Conservation (phyloP, 2,329 filamentous ascomycete species). For the Plectosphaerella cucumerina region DNA sequence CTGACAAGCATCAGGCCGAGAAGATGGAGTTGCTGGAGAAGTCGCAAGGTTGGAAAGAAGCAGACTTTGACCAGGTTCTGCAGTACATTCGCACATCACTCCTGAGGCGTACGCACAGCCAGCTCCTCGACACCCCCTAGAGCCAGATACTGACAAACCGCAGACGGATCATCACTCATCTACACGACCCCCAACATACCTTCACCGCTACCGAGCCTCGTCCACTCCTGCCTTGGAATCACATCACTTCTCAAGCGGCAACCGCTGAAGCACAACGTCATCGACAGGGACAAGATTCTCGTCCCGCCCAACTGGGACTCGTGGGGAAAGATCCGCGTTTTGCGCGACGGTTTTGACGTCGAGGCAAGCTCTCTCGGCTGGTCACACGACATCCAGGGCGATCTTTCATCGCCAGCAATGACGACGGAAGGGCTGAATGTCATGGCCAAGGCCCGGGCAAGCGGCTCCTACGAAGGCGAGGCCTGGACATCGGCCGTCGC, state of each 20-base stretch:
- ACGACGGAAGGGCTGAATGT: conserved; percentile 14
- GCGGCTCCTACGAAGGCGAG: conserved; percentile 12
- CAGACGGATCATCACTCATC: conserved; percentile 79
- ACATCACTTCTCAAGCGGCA: conserved; percentile 77
- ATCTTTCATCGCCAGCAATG: conserved; percentile 29
- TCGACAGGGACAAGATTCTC: conserved; percentile 89
- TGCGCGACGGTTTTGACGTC: conserved; percentile 88
- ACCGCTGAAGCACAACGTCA: conserved; percentile 82
- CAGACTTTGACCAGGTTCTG: conserved; percentile 92
- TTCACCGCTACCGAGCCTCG: conserved; percentile 72
- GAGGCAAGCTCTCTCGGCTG: conserved; percentile 82
- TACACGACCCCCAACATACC: conserved; percentile 76
- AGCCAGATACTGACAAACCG: conserved; percentile 13
- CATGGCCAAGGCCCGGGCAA: conserved; percentile 17
- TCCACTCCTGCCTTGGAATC: conserved; percentile 83
- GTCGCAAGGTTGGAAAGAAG: conserved; percentile 89
- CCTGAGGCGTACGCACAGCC: conserved; percentile 65
- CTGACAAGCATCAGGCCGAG: conserved; percentile 56
- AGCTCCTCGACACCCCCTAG: neutral
- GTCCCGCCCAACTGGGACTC: conserved; percentile 98
- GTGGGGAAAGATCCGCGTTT: conserved; percentile 92
- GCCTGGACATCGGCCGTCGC: conserved; percentile 57
- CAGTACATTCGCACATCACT: conserved; percentile 89
- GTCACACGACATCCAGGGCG: conserved; percentile 74
- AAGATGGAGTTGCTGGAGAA: conserved; percentile 89